phyloP scores from a whole-genome alignment of 2,329 filamentous ascomycete genomes.

The Emmonsia crescens region DNA sequence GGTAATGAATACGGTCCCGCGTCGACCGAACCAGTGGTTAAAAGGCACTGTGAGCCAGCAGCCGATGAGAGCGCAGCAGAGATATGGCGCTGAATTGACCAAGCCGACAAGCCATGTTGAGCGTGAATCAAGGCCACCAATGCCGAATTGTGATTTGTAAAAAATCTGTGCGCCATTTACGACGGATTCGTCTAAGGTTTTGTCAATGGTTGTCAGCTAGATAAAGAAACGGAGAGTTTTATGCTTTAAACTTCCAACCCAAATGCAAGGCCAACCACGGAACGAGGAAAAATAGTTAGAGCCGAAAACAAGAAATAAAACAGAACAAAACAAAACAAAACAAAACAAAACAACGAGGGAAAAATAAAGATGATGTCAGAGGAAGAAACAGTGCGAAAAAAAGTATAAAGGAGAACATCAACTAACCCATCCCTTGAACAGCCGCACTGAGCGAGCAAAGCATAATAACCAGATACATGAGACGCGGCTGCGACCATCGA shows the following conservation, averaged over 20 bases:
- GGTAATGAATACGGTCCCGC: conserved; percentile 65
- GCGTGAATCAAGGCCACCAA: conserved; percentile 38
- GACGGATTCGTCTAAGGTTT: conserved; percentile 51
- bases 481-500: conserved; percentile 57
- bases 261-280: neutral
- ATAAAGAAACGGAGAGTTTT: neutral
- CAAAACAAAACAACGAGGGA: neutral
- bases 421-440: conserved; percentile 56
- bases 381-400: neutral
- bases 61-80: conserved; percentile 57
- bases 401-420: neutral
- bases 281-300: neutral
- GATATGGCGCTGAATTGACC: conserved; percentile 46
- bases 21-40: conserved; percentile 58
- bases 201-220: conserved; percentile 10
- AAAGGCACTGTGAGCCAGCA: conserved; percentile 66
- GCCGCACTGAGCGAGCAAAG: conserved; percentile 58
- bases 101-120: conserved; percentile 52
- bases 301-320: neutral
- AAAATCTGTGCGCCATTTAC: conserved; percentile 59
- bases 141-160: conserved; percentile 52
- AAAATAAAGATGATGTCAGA: too few relatives aligned
- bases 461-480: conserved; percentile 55
- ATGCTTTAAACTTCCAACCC: neutral
- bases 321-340: neutral